A percentile compares a stretch with the other conserved stretches of the same genome.
Evolutionary conservation across 2,329 filamentous ascomycete genomes (phyloP).

Genomic region (Ascochyta fabae): DNA sequence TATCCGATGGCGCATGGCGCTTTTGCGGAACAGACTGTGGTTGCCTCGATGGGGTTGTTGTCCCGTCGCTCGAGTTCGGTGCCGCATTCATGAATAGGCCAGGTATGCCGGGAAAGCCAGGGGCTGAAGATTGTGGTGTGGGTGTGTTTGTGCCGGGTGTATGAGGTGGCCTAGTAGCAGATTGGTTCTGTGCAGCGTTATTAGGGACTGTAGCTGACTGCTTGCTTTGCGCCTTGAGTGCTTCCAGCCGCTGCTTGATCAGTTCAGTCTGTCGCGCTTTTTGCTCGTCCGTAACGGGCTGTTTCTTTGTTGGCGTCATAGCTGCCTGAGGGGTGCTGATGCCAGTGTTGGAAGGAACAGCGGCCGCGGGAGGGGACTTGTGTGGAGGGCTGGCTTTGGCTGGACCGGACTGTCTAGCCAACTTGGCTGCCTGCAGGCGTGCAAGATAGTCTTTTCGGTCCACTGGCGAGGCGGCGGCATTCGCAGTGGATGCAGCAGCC

Average conservation of each 20-base stretch:
- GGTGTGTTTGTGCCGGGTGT: slow-evolving; percentile 10
- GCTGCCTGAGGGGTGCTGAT: slow-evolving; percentile 22
- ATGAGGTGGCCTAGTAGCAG: slow-evolving; percentile 1
- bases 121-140: slow-evolving; percentile 10
- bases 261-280: slow-evolving; percentile 74
- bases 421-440: slow-evolving; percentile 75
- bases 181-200: slow-evolving; percentile 11
- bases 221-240: slow-evolving; percentile 47
- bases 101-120: slow-evolving; percentile 54
- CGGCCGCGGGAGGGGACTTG: slow-evolving; percentile 25
- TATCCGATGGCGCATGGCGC: slow-evolving; percentile 72
- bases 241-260: slow-evolving; percentile 79
- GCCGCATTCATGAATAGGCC: slow-evolving; percentile 59
- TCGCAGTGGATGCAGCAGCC: slow-evolving; percentile 21
- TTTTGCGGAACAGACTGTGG: slow-evolving; percentile 49
- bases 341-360: slow-evolving; percentile 15
- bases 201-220: slow-evolving; percentile 17
- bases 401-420: slow-evolving; percentile 52
- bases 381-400: slow-evolving; percentile 32
- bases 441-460: slow-evolving; percentile 80
- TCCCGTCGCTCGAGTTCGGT: slow-evolving; percentile 5
- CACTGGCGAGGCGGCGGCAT: slow-evolving; percentile 54
- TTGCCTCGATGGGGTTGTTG: slow-evolving; percentile 14
- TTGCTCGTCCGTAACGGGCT: slow-evolving; percentile 44
- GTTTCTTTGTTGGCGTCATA: slow-evolving; percentile 21